A percentile compares a stretch with the other conserved stretches of the same genome.
These are phyloP conservation scores for Rhododendron molle DNA, from an alignment of 148 eudicot genomes.

Conservation along the genomic window DNA sequence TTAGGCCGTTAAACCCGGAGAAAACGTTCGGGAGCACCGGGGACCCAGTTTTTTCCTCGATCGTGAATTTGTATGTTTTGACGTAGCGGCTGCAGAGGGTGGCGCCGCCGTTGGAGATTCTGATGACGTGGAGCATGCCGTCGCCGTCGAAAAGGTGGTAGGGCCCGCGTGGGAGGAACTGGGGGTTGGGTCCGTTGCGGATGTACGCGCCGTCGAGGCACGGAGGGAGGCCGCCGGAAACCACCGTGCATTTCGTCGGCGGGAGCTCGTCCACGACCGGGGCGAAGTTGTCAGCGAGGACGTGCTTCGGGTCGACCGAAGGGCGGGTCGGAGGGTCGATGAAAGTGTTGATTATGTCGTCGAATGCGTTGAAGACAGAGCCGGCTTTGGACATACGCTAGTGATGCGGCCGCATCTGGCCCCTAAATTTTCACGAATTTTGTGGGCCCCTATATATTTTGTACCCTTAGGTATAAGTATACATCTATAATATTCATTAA, in stretches of 20 bases:
- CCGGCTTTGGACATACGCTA: too few species aligned
- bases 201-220: constrained; percentile 73
- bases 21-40: constrained; percentile 48
- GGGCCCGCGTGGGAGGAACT: constrained; percentile 67
- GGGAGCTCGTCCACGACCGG: constrained; percentile 62
- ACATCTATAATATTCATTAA: too few species aligned
- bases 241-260: constrained; percentile 50
- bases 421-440: too few species aligned
- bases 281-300: constrained; percentile 58
- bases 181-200: constrained; percentile 85
- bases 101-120: constrained; percentile 46
- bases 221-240: constrained; percentile 48
- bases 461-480: too few species aligned
- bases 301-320: constrained; percentile 49
- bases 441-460: too few species aligned
- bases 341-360: constrained; percentile 44
- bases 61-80: constrained; percentile 48
- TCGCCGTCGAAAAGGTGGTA: constrained; percentile 80
- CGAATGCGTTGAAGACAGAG: constrained; percentile 36
- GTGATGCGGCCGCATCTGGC: not conserved
- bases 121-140: constrained; percentile 70
- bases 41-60: constrained; percentile 30
- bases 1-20: constrained; percentile 49
- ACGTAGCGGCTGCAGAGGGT: constrained; percentile 70
- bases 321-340: constrained; percentile 52